Evolutionary conservation across 129 eudicot species (phyloP).

Genomic region (Lactuca sativa): DNA sequence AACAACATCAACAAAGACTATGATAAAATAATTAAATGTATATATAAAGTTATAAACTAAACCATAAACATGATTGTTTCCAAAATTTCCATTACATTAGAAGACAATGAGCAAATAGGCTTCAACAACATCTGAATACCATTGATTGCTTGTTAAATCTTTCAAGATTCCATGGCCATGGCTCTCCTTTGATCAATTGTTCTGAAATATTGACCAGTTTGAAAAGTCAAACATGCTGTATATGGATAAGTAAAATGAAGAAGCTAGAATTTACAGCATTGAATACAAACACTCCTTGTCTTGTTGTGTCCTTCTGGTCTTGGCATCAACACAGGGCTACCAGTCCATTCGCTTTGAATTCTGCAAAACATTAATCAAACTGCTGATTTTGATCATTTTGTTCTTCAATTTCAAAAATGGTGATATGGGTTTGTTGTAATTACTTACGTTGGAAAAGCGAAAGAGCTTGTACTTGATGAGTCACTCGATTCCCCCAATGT

Average conservation of each 20-base stretch:
- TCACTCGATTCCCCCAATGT: conserved; percentile 43
- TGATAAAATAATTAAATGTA: no score
- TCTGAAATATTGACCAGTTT: conserved; percentile 1
- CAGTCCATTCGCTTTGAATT: conserved; percentile 55
- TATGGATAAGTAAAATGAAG: conserved; percentile 18
- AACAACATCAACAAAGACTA: background rate
- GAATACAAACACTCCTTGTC: conserved; percentile 28
- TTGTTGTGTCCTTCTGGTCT: conserved; percentile 39
- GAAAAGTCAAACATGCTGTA: background rate
- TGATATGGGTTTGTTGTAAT: background rate
- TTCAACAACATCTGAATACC: conserved; percentile 4
- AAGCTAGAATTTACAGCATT: conserved; percentile 53
- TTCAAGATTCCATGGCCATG: conserved; percentile 9
- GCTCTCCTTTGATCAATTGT: conserved; percentile 15
- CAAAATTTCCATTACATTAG: background rate
- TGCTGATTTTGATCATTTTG: background rate
- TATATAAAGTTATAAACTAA: no score
- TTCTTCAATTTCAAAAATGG: background rate
- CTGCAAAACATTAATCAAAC: conserved; percentile 29
- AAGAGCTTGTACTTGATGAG: conserved; percentile 67
- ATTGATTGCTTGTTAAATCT: conserved; percentile 10
- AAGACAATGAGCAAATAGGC: background rate
- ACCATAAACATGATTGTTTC: background rate
- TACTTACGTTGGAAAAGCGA: conserved; percentile 72
- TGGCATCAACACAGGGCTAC: conserved; percentile 69